These are phyloP conservation scores for Fragilariopsis cylindrus DNA, from an alignment of 108 stramenopile genomes.

Conservation along the genomic window DNA sequence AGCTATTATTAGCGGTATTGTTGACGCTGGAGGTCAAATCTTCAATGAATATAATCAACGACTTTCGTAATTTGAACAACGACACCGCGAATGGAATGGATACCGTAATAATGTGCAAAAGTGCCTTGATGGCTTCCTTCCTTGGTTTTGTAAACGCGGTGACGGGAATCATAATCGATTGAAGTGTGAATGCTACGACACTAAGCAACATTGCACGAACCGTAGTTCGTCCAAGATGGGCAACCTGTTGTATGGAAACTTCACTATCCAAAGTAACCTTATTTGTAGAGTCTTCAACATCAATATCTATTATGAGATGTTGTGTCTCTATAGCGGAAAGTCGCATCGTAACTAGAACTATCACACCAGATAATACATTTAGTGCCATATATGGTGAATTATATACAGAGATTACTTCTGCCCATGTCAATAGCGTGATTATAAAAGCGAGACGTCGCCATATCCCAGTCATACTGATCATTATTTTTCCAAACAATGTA, in stretches of 20 bases:
- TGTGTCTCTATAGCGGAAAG: slow-evolving; percentile 5
- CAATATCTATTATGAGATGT: background rate
- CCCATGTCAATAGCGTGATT: background rate
- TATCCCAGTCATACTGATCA: slow-evolving; percentile 7
- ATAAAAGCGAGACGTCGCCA: slow-evolving; percentile 10
- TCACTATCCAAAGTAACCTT: background rate
- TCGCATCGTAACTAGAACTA: background rate
- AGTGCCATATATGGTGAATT: background rate
- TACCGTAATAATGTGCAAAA: background rate
- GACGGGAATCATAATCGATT: slow-evolving; percentile 1
- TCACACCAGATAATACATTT: background rate
- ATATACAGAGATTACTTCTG: background rate
- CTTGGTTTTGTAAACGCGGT: slow-evolving; percentile 1
- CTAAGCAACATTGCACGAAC: slow-evolving; percentile 5
- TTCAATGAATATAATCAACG: background rate
- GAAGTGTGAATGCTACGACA: background rate
- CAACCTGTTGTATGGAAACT: background rate
- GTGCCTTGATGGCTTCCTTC: background rate
- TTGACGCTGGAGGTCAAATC: background rate
- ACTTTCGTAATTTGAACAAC: slow-evolving; percentile 1
- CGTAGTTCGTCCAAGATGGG: background rate
- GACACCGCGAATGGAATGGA: background rate
- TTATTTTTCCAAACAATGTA: background rate
- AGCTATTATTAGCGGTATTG: background rate
- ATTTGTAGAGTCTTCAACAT: background rate